phyloP scores from a whole-genome alignment of 139 green algal genomes.

The Parachlorella kessleri region DNA sequence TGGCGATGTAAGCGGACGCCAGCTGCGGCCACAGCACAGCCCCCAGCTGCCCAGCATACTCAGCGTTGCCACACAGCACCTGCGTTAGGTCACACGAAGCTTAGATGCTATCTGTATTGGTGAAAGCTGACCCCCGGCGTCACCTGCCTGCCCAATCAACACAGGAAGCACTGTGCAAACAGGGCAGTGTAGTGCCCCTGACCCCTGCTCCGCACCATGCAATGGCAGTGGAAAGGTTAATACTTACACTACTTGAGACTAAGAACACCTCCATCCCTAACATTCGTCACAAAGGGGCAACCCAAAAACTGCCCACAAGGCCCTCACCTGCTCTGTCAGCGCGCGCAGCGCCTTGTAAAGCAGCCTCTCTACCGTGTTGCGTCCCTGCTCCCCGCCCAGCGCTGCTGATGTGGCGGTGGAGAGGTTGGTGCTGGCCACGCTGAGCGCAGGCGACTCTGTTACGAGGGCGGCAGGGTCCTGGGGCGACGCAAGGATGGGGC shows the following conservation, averaged over 20 bases:
- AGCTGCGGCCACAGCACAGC: slow-evolving; percentile 33
- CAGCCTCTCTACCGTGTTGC: slow-evolving; percentile 15
- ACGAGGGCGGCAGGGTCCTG: background rate
- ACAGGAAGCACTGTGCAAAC: too few species aligned
- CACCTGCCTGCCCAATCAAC: too few species aligned
- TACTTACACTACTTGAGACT: too few species aligned
- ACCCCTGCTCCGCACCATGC: too few species aligned
- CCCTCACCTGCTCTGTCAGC: slow-evolving; percentile 7
- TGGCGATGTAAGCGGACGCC: slow-evolving; percentile 24
- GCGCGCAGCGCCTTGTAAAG: slow-evolving; percentile 26
- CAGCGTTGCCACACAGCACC: slow-evolving; percentile 1
- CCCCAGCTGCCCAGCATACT: slow-evolving; percentile 21
- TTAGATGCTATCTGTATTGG: too few species aligned
- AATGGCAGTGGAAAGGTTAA: too few species aligned
- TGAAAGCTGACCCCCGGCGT: too few species aligned
- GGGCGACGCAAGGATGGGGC: slow-evolving; percentile 8
- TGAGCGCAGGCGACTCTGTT: slow-evolving; percentile 19
- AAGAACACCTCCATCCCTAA: too few species aligned
- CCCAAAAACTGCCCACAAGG: too few species aligned
- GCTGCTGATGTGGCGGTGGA: background rate
- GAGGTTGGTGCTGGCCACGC: slow-evolving; percentile 16
- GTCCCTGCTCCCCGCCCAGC: slow-evolving; percentile 7
- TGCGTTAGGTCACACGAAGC: too few species aligned
- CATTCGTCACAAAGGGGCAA: too few species aligned
- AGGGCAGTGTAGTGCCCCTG: too few species aligned